Evolutionary conservation across 176 grass and related monocot species (phyloP).

Genomic region (Urochloa ruziziensis): DNA sequence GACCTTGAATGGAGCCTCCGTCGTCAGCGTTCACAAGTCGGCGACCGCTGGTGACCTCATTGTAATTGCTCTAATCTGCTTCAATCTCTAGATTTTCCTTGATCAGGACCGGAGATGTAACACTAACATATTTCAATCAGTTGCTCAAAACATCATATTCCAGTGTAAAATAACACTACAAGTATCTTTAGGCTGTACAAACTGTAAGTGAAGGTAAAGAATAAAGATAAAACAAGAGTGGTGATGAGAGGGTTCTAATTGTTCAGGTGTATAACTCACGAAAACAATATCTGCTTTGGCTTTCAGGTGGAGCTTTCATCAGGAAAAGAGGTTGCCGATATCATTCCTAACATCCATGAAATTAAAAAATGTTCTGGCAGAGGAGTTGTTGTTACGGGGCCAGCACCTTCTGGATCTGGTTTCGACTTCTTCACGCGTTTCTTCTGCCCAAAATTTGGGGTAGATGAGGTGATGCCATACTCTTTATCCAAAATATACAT

Average conservation of each 20-base stretch:
- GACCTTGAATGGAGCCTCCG: slow-evolving; percentile 47
- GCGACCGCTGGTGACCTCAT: slow-evolving; percentile 38
- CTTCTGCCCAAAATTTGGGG: slow-evolving; percentile 47
- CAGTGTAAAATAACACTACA: neutral
- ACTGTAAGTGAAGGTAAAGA: neutral
- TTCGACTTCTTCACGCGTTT: slow-evolving; percentile 59
- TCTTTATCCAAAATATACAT: too few species aligned
- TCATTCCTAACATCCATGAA: slow-evolving; percentile 54
- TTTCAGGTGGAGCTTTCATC: slow-evolving; percentile 71
- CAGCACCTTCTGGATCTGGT: slow-evolving; percentile 48
- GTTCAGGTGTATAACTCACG: neutral
- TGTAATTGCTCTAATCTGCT: slow-evolving; percentile 28
- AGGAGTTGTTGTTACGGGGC: slow-evolving; percentile 48
- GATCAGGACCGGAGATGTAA: too few species aligned
- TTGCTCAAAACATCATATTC: neutral
- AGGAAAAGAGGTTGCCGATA: slow-evolving; percentile 44
- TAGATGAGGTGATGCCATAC: slow-evolving; percentile 52
- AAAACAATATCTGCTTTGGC: neutral
- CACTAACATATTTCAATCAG: too few species aligned
- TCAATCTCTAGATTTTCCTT: neutral
- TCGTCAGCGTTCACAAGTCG: slow-evolving; percentile 59
- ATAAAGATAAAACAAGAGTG: neutral
- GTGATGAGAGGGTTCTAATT: neutral
- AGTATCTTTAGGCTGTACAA: neutral
- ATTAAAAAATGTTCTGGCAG: slow-evolving; percentile 39